Base-by-base conservation (phyloP, 805 yeast species). In the Cyberlindnera samutprakarnensis region DNA sequence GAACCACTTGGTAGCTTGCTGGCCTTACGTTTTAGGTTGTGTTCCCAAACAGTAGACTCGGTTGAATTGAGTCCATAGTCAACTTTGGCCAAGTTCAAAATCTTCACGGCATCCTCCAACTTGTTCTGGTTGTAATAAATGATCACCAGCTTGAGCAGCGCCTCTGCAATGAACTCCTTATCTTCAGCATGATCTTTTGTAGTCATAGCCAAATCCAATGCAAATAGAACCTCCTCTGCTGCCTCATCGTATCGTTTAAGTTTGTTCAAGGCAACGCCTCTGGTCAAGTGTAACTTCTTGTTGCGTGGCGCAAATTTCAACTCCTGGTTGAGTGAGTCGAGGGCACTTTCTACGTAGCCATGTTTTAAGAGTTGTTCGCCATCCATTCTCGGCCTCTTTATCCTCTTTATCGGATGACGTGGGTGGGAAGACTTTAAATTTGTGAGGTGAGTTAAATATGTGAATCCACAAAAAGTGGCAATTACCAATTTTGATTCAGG, bases 201-300 rank as follows among this genome's bases (percentile, higher is more conserved):
- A 5, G 44, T 47, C 14, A 53, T 56, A 1, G 78, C 78, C 23
- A 66, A 39, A 4, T 53, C 43, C 27, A 59, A 57, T 0, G 79
- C 77, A 18, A 55, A 51, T 11, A 61, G 46, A 23, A 70, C 53
- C 36, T 63, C 70, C 0, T 53, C 49, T 24, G 61, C 53, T 4
- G 79, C 72, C 5, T 48, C 53, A 10, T 65, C 68, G 37, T 51
- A 62, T 31, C 64, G 50, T 39, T 61, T 57, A 26, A 59, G 41
- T 41, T 70, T 63, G 37, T 65, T 64, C 38, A 63, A 54, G 2
- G 68, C 65, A 18, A 59, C 64, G 4, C 76, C 57, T 35, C 75
- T 49, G 30, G 70, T 60, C 8, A 66, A 29, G 21, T 60, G 56
- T 0, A 78, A 68, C 30, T 57, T 59, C 39, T 66, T 64, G 0